Conservation (phyloP, 148 eudicot species). For the Camellia sinensis region DNA sequence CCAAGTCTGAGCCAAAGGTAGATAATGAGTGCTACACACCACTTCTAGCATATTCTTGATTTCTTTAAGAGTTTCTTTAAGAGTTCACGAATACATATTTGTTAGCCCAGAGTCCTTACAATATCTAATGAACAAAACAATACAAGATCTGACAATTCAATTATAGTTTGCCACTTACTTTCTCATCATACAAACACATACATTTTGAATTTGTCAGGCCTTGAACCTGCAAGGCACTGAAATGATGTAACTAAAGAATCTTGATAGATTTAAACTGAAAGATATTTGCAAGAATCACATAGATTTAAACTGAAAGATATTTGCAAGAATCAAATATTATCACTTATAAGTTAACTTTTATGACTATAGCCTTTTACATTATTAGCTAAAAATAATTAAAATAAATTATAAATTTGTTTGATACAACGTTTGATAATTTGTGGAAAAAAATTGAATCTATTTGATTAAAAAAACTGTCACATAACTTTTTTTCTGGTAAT, state of each 20-base stretch:
- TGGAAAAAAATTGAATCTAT: too few species aligned
- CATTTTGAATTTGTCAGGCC: not conserved
- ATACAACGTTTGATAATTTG: too few species aligned
- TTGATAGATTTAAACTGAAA: not conserved
- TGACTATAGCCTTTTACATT: too few species aligned
- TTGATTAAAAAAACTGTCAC: too few species aligned
- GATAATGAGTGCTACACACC: not conserved
- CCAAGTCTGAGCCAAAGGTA: constrained; percentile 6
- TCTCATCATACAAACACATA: not conserved
- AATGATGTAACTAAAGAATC: not conserved
- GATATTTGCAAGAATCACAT: too few species aligned
- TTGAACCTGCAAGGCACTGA: not conserved
- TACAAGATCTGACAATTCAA: not conserved
- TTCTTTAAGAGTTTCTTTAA: not conserved
- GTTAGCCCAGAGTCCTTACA: not conserved
- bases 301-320: not conserved
- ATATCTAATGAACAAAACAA: not conserved
- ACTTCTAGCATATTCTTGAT: not conserved
- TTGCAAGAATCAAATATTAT: too few species aligned
- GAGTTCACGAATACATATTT: not conserved
- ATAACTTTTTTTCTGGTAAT: too few species aligned
- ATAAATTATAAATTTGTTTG: too few species aligned
- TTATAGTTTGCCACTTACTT: not conserved
- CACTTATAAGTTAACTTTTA: too few species aligned
- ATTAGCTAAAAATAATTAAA: too few species aligned